These are phyloP conservation scores for Azolla pinnata DNA, from an alignment of 75 land plant species.

Conservation along the genomic window DNA sequence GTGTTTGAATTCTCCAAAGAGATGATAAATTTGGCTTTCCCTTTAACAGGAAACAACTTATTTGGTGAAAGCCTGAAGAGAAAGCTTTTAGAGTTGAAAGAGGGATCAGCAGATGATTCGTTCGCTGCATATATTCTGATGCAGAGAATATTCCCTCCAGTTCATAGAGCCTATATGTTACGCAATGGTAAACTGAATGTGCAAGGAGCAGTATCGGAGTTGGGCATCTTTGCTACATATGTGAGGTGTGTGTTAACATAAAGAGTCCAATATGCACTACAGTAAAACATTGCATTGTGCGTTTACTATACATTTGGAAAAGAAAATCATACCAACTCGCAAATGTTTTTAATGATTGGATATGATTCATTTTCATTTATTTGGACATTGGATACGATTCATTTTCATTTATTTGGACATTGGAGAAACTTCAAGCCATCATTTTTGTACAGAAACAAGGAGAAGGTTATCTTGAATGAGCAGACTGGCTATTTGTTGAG, in stretches of 20 bases:
- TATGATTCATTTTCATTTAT: no score
- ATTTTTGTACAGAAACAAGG: conserved; percentile 48
- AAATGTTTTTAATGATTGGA: no score
- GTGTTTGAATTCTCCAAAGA: no score
- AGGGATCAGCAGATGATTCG: conserved; percentile 33
- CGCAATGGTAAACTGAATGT: conserved; percentile 59
- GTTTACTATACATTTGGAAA: no score
- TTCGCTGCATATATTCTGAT: conserved; percentile 94
- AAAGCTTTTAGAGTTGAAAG: conserved; percentile 42
- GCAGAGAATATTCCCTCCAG: conserved; percentile 88
- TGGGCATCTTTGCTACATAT: conserved; percentile 81
- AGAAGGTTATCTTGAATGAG: conserved; percentile 66
- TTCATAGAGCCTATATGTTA: conserved; percentile 50
- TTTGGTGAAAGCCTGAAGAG: conserved; percentile 69
- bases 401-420: no score
- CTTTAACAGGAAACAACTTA: conserved; percentile 68
- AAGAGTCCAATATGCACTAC: no score
- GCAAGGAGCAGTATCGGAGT: conserved; percentile 69
- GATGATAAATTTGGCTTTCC: no score
- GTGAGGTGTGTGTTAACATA: conserved; percentile 62
- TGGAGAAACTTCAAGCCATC: no score
- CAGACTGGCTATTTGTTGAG: conserved; percentile 76
- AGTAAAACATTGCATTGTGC: no score
- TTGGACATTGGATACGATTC: no score
- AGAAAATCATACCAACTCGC: no score